A percentile compares a stretch with the other conserved stretches of the same genome.
These are phyloP conservation scores for Colletotrichum higginsianum DNA, from an alignment of 2,329 filamentous ascomycete species.

Conservation along the genomic window DNA sequence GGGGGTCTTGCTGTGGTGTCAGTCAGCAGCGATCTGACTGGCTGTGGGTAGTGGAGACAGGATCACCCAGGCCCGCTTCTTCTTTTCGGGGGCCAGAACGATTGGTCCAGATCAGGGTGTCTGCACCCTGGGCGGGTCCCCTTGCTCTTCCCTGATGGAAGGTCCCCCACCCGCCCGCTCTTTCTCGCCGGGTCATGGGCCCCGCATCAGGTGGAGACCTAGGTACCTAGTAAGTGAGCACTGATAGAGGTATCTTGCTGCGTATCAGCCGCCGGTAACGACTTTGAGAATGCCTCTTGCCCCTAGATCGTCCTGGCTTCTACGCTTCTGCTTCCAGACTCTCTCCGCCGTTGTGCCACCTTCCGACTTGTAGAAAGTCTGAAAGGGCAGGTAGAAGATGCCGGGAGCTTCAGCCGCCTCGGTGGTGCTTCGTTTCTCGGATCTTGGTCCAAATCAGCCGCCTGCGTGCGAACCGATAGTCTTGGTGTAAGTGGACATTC, in stretches of 20 bases:
- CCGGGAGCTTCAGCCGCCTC: conserved; percentile 13
- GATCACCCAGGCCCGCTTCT: conserved; percentile 22
- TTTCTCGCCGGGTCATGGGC: conserved; percentile 32
- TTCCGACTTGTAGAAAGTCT: conserved; percentile 1
- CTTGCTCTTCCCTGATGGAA: not conserved
- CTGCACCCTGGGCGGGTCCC: conserved; percentile 23
- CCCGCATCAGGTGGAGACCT: conserved; percentile 29
- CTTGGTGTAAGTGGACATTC: conserved; percentile 2
- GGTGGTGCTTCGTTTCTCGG: conserved; percentile 16
- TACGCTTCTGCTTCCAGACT: conserved; percentile 32
- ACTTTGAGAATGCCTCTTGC: conserved; percentile 18
- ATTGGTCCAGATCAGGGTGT: conserved; percentile 17
- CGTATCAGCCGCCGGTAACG: conserved; percentile 20
- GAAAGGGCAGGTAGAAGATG: conserved; percentile 12
- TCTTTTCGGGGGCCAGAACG: not conserved
- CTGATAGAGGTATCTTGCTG: not conserved
- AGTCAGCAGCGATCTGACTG: conserved; percentile 38
- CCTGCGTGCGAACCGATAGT: conserved; percentile 4
- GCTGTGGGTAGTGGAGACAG: conserved; percentile 5
- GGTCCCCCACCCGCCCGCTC: conserved; percentile 33
- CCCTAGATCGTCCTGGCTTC: conserved; percentile 1
- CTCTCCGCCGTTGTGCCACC: conserved; percentile 18
- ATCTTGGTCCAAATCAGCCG: conserved; percentile 29
- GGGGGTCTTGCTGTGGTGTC: conserved; percentile 19
- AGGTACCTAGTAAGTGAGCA: not conserved